Percentiles rank a stretch among this genome's conserved stretches.
These are phyloP conservation scores for Auriscalpium orientale DNA, from an alignment of 768 basidiomycete genomes.

Conservation along the genomic window DNA sequence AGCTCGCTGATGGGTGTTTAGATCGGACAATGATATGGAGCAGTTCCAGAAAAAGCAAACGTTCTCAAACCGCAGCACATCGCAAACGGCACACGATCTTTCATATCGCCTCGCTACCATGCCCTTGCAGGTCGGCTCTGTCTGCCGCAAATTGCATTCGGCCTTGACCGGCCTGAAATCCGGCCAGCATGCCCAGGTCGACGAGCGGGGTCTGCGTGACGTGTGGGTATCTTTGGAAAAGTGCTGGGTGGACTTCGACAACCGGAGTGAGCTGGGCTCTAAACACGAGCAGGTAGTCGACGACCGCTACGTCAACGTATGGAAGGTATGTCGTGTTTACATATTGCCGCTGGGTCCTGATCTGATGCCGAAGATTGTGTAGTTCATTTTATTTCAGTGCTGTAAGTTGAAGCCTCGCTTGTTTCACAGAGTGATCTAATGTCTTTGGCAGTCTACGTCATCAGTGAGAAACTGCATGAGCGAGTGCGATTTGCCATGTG, in stretches of 20 bases:
- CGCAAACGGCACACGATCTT: conserved; percentile 39
- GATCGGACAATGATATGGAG: conserved; percentile 69
- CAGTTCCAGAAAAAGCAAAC: conserved; percentile 57
- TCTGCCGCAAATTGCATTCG: conserved; percentile 72
- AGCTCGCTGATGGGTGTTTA: conserved; percentile 30
- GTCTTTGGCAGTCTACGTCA: conserved; percentile 60
- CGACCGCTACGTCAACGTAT: conserved; percentile 69
- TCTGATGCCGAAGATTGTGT: conserved; percentile 80
- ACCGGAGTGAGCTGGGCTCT: conserved; percentile 38
- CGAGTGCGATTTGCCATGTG: conserved; percentile 39
- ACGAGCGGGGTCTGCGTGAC: conserved; percentile 57
- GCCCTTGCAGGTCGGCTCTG: conserved; percentile 66
- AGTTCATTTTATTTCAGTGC: conserved; percentile 21
- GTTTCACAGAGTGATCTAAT: too few relatives aligned
- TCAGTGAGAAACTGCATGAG: conserved; percentile 75
- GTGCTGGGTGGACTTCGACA: conserved; percentile 82
- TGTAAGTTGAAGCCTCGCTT: too few relatives aligned
- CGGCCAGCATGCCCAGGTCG: conserved; percentile 46
- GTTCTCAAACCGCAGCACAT: conserved; percentile 6
- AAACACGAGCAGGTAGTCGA: conserved; percentile 54
- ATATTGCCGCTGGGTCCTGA: conserved; percentile 32
- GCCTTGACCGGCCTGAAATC: conserved; percentile 77
- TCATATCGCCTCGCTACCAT: conserved; percentile 56
- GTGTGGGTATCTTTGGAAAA: conserved; percentile 82
- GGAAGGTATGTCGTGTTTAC: conserved; percentile 54